Evolutionary conservation across 306 rosid species (phyloP), one percentile per base, ranked within the genome.

Genomic region (Dicorynia guianensis): DNA sequence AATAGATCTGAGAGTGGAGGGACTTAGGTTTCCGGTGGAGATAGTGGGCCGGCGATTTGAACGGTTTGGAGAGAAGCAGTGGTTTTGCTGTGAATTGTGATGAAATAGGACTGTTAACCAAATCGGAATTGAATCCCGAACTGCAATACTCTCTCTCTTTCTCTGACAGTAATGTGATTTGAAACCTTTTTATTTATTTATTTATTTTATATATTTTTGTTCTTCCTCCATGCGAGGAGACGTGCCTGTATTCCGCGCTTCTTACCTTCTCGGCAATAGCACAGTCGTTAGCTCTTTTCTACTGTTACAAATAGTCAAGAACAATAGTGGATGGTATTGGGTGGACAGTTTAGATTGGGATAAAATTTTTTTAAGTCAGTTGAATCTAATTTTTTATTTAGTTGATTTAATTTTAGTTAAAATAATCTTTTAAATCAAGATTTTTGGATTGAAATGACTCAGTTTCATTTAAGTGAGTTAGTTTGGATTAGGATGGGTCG

Each of bases 21-120:
- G 11, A 30, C 33, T 72, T 76, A 80, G 83, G 85, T 81, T 77
- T 77, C 88, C 82, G 67, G 63, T 40, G 5, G 33, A 12, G 14
- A 33, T 9, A 8, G 14, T 5, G 1, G 14, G 63, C 63, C 39
- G 63, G 71, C 63, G 30, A 67, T 49, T 61, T n/a, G 8, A 48
- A 59, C 14, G 14, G 14, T 74, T 38, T 13, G 74, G 7, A 55
- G 40, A 12, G 20, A 56, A 19, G 39, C n/a, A 65, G 53, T 11
- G 76, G n/a, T 1, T 8, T 17, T 17, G 59, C 11, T 65, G 56
- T 19, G 75, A 30, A 33, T 5, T 65, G 56, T 19, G 75, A 30
- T 18, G 42, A 13, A 44, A 39, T 56, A 30, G 7, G 5, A 73
- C 76, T 53, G 42, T 30, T 14, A 50, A 66, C 69, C 78, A 39